Evolutionary conservation across 495 filamentous ascomycete genomes (phyloP), one percentile per base, ranked within the genome.

Genomic region (Lophium mytilinum): DNA sequence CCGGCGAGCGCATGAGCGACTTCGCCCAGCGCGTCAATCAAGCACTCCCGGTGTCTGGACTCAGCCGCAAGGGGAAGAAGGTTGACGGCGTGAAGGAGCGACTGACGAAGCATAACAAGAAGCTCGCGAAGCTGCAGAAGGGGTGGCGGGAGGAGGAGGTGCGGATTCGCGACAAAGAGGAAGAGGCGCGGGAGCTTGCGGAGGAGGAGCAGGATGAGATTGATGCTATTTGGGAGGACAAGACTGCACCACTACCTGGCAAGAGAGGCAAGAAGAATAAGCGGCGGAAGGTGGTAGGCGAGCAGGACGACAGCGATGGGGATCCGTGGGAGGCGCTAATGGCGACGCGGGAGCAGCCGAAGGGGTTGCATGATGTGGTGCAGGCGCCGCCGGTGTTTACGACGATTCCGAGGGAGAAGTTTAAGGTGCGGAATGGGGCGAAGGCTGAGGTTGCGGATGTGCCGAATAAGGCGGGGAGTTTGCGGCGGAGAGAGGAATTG

Each of bases 1-100:
- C 90, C 0, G 87, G 88, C 17, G 93, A 98, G 71, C 77, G 79
- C 24, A 74, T 98, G 56, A 82, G 82, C 1, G 88, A 93, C 54
- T 98, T 95, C 68, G 73, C 81, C 2, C 84, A 87, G 39, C 83
- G 93, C 6, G 93, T 98, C 8, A 85, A 97, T 65, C 86, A 88
- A 30, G 85, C 88, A 1, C 72, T 98, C 19, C 93, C 93, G 0
- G 68, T 98, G 9, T 72, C 81, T 15, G 79, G 77, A 0, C 55
- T 76, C 8, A 43, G 43, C 34, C 48, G 57, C 10, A 71, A 67
- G 45, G 61, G 60, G 4, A 63, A 60, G 46, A 52, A 58, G n/a
- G 21, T 71, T 2, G 78, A 79, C 58, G 77, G 81, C 35, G 37
- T 84, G 63, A 80, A 80, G 43, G 76, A 81, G 19, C 74, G 71